phyloP scores from a whole-genome alignment of 73 alveolate genomes.

The Paramecium biaurelia region DNA sequence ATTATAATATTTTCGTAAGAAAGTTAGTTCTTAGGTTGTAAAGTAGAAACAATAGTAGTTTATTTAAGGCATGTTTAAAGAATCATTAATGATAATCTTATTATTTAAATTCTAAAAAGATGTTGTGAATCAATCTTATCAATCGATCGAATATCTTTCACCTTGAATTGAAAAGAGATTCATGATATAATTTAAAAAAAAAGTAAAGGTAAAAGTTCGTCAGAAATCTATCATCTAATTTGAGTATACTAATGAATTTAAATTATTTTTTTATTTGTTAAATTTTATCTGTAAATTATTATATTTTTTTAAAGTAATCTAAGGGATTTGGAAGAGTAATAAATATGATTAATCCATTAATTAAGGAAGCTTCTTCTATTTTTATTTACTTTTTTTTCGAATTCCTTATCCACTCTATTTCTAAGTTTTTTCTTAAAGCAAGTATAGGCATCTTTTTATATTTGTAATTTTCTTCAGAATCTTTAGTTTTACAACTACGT shows the following conservation, averaged over 20 bases:
- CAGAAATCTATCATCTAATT: background rate
- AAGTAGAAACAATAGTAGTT: background rate
- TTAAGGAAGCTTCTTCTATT: background rate
- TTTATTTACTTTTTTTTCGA: background rate
- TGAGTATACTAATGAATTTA: too few relatives aligned
- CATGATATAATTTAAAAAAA: background rate
- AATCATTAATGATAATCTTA: background rate
- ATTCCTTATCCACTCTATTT: conserved; percentile 1
- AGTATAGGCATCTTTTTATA: background rate
- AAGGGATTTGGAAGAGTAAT: background rate
- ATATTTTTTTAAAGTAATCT: background rate
- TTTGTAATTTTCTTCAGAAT: background rate
- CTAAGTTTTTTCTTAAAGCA: background rate
- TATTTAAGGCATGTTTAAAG: background rate
- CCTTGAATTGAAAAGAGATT: background rate
- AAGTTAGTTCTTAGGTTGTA: background rate
- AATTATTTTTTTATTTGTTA: too few relatives aligned
- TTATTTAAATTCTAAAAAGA: background rate
- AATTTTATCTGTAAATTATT: too few relatives aligned
- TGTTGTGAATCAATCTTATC: background rate
- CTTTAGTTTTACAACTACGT: background rate
- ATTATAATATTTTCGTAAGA: background rate
- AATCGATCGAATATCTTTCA: background rate
- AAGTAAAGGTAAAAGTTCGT: background rate
- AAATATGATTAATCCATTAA: background rate